Conservation (phyloP, 2,329 filamentous ascomycete genomes). For the Cladophialophora bantiana region DNA sequence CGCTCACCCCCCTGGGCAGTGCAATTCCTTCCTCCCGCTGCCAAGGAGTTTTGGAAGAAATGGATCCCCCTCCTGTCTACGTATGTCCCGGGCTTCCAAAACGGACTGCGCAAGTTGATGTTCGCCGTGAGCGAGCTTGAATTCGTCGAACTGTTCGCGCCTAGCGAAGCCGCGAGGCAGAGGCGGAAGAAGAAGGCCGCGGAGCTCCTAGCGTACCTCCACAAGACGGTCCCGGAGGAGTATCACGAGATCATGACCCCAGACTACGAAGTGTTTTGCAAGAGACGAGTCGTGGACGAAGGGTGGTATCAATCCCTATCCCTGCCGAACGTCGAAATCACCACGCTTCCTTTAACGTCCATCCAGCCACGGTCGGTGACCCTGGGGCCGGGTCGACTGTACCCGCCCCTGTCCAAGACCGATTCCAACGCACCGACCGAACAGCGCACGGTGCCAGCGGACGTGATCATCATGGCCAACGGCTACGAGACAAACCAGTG, state of each 20-base stretch:
- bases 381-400: constrained; percentile 58
- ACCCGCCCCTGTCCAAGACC: constrained; percentile 47
- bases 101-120: constrained; percentile 53
- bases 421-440: constrained; percentile 42
- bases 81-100: constrained; percentile 59
- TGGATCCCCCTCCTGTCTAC: constrained; percentile 56
- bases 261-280: constrained; percentile 69
- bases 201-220: constrained; percentile 57
- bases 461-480: constrained; percentile 68
- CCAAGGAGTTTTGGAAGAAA: constrained; percentile 54
- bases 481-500: constrained; percentile 66
- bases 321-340: constrained; percentile 61
- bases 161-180: constrained; percentile 55
- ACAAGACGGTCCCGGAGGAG: constrained; percentile 60
- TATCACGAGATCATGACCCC: constrained; percentile 69
- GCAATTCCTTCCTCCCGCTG: constrained; percentile 47
- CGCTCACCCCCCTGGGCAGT: constrained; percentile 65
- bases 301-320: constrained; percentile 63
- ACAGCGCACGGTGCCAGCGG: constrained; percentile 59
- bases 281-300: constrained; percentile 67
- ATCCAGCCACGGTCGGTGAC: constrained; percentile 59
- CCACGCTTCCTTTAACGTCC: constrained; percentile 57
- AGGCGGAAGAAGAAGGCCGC: constrained; percentile 51
- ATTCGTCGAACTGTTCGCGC: constrained; percentile 50
- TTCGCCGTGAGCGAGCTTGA: constrained; percentile 53